A percentile compares a stretch with the other conserved stretches of the same genome.
phyloP scores from a whole-genome alignment of 805 yeast species.

The Millerago galiae region DNA sequence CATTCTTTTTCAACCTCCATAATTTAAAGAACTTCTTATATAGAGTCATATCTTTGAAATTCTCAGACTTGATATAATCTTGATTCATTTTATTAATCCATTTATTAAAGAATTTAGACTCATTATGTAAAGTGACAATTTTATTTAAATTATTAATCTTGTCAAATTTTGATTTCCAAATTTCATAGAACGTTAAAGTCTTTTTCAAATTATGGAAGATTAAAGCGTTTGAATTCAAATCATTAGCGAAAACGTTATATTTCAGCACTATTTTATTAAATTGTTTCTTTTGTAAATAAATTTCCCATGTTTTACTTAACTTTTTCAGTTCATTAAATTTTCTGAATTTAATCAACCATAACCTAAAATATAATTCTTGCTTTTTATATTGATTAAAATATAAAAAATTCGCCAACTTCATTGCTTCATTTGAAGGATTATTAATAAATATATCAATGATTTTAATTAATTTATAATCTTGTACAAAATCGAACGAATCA shows the following conservation, averaged over 20 bases:
- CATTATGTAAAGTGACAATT: constrained; percentile 1
- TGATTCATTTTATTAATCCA: constrained; percentile 12
- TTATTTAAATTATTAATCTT: no score
- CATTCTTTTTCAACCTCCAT: neutral
- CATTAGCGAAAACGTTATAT: neutral
- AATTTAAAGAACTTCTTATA: neutral
- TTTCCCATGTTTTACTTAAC: constrained; percentile 13
- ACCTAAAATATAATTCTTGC: constrained; percentile 6
- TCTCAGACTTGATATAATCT: neutral
- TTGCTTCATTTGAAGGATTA: constrained; percentile 20
- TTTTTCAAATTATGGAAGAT: neutral
- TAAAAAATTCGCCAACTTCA: constrained; percentile 18
- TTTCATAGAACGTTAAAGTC: no score
- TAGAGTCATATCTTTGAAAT: neutral
- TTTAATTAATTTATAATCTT: constrained; percentile 9
- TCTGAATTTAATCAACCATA: constrained; percentile 18
- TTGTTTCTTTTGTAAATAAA: constrained; percentile 14
- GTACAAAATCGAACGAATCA: neutral
- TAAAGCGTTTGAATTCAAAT: neutral
- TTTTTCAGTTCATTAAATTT: constrained; percentile 13
- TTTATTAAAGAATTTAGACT: constrained; percentile 11
- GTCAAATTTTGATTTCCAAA: no score
- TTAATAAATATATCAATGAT: constrained; percentile 18
- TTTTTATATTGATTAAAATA: constrained; percentile 11
- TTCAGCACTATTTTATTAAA: constrained; percentile 10